Base-by-base conservation (phyloP, 441 rosid species). In the Pelargonium citronellum region DNA sequence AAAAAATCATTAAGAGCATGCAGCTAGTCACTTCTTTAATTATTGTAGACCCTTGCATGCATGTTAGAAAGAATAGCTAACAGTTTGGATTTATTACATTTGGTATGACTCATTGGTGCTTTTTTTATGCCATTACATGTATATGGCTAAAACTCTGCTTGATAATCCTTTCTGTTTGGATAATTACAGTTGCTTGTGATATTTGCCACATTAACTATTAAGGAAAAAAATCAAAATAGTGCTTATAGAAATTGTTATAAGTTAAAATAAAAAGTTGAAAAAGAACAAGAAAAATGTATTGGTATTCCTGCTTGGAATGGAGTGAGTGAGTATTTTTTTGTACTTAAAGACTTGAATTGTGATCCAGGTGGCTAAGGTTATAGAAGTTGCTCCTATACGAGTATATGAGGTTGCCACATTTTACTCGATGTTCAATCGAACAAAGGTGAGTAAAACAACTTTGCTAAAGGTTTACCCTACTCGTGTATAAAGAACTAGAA, bases 341-440 rank as follows among this genome's bases (percentile, higher is more conserved):
- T 67, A 39, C 43, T 39, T 17, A 10, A 27, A 30, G 63, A 20
- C 75, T 41, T 73, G 67, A 53, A 63, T 68, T 65, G 64, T 74
- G 60, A 44, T 74, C 19, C 85, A 95, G 99, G 96, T 95, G 70
- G 98, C 99, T 37, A 91, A 87, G 80, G 75, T 92, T 68, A 82
- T 89, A 69, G 97, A 83, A 76, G 98, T 95, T 81, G 88, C 99
- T 74, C 96, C 98, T 41, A 91, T 95, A 71, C 96, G 96, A 74
- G 97, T 90, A 16, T 95, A 88, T 65, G 99, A 95, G 84, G 98
- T 92, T 74, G 92, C 95, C 7, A 95, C 99, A 41, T 95, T 92
- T 82, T 95, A 95, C 82, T 95, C 99, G 27, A 95, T 92, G 99
- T 92, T 92, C 86, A 95, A 95, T 82, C 76, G 99, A 68, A 64